Percentiles rank a stretch among this genome's conserved stretches.
Conservation (phyloP, 208 protist species). For the Leishmania tropica region DNA sequence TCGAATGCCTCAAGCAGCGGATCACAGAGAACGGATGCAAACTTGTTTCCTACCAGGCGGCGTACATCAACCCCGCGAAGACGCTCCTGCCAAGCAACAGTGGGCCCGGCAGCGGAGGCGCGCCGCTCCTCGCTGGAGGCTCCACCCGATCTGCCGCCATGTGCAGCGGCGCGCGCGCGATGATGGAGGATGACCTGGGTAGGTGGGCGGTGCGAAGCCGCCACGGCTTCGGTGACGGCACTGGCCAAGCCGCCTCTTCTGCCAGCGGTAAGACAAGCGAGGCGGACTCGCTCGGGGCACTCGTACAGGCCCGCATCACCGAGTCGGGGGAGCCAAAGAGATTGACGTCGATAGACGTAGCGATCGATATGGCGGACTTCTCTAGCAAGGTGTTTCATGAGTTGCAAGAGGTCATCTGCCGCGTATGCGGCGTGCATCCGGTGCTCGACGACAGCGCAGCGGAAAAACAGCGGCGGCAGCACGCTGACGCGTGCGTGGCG, state of each 20-base stretch:
- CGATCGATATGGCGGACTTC: constrained; percentile 80
- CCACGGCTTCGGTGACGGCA: constrained; percentile 14
- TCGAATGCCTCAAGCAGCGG: constrained; percentile 45
- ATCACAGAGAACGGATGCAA: constrained; percentile 31
- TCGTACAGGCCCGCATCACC: constrained; percentile 22
- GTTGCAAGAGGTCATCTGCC: constrained; percentile 49
- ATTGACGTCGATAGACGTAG: constrained; percentile 57
- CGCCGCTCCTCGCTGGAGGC: neutral
- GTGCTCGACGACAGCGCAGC: neutral
- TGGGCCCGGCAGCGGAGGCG: neutral
- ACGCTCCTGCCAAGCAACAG: neutral
- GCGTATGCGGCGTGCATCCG: constrained; percentile 33
- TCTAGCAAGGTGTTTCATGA: constrained; percentile 54
- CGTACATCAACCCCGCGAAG: constrained; percentile 20
- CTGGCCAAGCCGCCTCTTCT: neutral
- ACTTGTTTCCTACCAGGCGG: constrained; percentile 58
- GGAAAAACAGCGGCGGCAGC: constrained; percentile 6
- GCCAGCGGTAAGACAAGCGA: neutral
- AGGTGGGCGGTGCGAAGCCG: constrained; percentile 24
- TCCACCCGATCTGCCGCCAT: neutral
- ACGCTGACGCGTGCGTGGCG: neutral
- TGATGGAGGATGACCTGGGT: constrained; percentile 31
- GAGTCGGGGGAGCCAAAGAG: constrained; percentile 18
- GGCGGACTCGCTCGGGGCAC: constrained; percentile 23
- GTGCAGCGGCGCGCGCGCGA: constrained; percentile 10